phyloP scores from a whole-genome alignment of 2,329 filamentous ascomycete species.

The Aureobasidium subglaciale region DNA sequence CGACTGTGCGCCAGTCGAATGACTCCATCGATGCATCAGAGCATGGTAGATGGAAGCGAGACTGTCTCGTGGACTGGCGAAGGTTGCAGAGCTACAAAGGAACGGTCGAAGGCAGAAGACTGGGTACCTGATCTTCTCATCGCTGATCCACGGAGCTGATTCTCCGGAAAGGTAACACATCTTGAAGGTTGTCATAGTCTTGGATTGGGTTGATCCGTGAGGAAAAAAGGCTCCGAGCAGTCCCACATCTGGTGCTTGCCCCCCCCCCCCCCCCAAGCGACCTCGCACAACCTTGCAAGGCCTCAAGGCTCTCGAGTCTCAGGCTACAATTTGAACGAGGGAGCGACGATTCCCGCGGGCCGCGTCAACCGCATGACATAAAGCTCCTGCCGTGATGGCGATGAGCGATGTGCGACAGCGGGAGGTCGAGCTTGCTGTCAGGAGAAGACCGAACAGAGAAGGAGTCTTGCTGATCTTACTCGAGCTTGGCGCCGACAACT shows the following conservation, averaged over 20 bases:
- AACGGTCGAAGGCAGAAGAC: neutral
- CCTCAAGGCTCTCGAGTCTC: too few species aligned
- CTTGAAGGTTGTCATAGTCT: neutral
- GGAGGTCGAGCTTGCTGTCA: slow-evolving; percentile 5
- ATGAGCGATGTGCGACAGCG: slow-evolving; percentile 9
- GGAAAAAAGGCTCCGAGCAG: neutral
- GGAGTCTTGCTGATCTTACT: neutral
- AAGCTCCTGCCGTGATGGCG: neutral
- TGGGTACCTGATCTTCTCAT: neutral
- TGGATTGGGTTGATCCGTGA: neutral
- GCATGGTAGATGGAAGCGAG: neutral
- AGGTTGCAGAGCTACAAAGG: neutral
- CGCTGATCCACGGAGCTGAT: neutral
- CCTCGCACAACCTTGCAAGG: too few species aligned
- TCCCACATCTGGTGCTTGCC: neutral
- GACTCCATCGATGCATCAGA: neutral
- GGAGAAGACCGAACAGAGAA: slow-evolving; percentile 4
- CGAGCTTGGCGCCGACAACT: neutral
- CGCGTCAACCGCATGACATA: slow-evolving; percentile 13
- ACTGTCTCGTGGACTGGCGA: neutral
- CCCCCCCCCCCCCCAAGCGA: neutral
- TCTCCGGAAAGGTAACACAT: neutral
- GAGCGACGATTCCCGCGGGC: neutral
- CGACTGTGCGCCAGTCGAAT: neutral
- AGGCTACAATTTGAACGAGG: neutral